Conservation (phyloP, 805 yeast genomes). For the Cyberlindnera sargentensis region DNA sequence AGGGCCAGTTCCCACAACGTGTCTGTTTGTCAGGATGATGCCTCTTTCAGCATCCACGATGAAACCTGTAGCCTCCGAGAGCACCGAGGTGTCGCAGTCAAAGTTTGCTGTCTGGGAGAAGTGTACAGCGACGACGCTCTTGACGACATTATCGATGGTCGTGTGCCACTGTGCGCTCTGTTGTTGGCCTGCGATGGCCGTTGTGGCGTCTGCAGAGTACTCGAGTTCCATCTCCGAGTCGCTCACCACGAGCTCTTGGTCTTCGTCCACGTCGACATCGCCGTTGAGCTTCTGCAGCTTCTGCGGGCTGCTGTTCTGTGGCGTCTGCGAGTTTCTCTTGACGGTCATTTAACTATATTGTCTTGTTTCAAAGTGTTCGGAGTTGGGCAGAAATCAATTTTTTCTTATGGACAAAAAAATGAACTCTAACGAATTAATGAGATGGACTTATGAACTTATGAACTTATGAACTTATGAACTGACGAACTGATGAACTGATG, state of each 20-base stretch:
- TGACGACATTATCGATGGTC: slow-evolving; percentile 75
- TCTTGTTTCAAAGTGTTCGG: too few species aligned
- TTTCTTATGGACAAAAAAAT: too few species aligned
- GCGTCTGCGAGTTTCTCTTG: not conserved
- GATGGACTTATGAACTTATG: too few species aligned
- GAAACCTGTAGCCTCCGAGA: slow-evolving; percentile 92
- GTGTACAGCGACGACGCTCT: slow-evolving; percentile 82
- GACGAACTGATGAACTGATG: too few species aligned
- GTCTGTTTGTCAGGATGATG: slow-evolving; percentile 83
- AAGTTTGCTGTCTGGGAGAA: slow-evolving; percentile 82
- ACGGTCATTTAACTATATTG: not conserved
- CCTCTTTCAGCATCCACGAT: slow-evolving; percentile 82
- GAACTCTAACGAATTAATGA: too few species aligned
- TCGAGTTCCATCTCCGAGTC: too few species aligned
- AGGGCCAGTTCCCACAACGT: slow-evolving; percentile 95
- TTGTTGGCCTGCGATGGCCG: not conserved
- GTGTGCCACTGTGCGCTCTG: slow-evolving; percentile 51
- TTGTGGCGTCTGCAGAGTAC: not conserved
- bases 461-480: too few species aligned
- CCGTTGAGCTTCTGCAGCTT: not conserved
- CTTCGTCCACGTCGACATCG: not conserved
- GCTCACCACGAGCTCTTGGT: too few species aligned
- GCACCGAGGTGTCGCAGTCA: slow-evolving; percentile 76
- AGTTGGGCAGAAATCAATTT: too few species aligned
- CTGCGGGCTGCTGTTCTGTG: not conserved